A percentile compares a stretch with the other conserved stretches of the same genome.
Conservation (phyloP, 2,329 filamentous ascomycete species). For the Hypocrella siamensis region DNA sequence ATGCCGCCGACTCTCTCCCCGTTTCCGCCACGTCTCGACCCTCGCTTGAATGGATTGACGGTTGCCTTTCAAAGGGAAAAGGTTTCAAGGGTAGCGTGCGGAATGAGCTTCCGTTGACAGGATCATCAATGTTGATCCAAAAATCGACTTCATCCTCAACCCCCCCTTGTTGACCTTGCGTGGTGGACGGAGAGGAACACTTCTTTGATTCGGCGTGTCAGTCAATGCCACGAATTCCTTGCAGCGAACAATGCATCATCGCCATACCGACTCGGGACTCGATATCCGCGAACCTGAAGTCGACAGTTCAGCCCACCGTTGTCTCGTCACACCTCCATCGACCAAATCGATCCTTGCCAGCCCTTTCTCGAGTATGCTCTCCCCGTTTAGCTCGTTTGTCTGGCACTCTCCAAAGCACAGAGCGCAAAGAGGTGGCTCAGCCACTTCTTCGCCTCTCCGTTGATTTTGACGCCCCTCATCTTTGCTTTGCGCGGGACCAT, state of each 20-base stretch:
- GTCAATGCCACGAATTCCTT: too few relatives aligned
- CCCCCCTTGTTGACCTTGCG: background rate
- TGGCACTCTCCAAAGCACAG: constrained; percentile 27
- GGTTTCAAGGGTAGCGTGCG: constrained; percentile 33
- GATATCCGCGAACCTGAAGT: background rate
- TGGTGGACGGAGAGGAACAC: background rate
- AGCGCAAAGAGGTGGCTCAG: constrained; percentile 31
- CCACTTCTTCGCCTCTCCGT: constrained; percentile 22
- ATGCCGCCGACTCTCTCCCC: too few relatives aligned
- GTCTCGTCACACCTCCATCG: constrained; percentile 30
- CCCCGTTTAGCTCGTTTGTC: constrained; percentile 14
- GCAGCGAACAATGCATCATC: too few relatives aligned
- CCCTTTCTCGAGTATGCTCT: constrained; percentile 22
- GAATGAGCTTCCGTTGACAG: constrained; percentile 29
- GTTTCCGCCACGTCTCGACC: too few relatives aligned
- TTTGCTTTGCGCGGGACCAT: background rate
- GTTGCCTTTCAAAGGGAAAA: constrained; percentile 31
- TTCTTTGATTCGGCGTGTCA: background rate
- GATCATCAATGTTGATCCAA: constrained; percentile 34
- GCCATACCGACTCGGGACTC: background rate
- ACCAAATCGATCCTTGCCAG: constrained; percentile 24
- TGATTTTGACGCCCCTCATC: constrained; percentile 3
- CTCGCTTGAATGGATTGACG: background rate
- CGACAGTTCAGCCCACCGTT: constrained; percentile 20
- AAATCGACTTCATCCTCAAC: constrained; percentile 12